These are phyloP conservation scores for Thelonectria blattea DNA, from an alignment of 2,329 filamentous ascomycete genomes.

Conservation along the genomic window DNA sequence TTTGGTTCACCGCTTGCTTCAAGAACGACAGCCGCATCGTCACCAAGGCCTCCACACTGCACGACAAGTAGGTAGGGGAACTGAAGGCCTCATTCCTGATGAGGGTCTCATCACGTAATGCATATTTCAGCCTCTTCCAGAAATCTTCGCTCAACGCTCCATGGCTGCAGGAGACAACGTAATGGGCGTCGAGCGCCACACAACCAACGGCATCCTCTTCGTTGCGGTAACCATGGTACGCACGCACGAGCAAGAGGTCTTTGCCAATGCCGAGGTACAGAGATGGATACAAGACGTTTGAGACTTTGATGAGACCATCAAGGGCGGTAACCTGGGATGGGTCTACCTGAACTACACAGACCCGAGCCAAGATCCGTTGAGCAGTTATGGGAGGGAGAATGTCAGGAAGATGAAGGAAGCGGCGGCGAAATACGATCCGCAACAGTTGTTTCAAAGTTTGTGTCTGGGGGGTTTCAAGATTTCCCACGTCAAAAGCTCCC, in stretches of 20 bases:
- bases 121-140: no score
- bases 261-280: neutral
- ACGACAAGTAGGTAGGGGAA: no score
- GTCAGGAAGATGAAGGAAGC: constrained; percentile 29
- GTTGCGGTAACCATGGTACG: constrained; percentile 19
- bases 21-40: no score
- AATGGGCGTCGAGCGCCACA: neutral
- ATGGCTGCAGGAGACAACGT: no score
- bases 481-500: constrained; percentile 25
- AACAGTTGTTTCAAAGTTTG: constrained; percentile 36
- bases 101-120: no score
- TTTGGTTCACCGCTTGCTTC: no score
- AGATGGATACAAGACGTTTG: constrained; percentile 16
- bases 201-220: constrained; percentile 12
- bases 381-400: constrained; percentile 33
- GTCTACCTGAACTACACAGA: constrained; percentile 32
- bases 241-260: constrained; percentile 8
- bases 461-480: constrained; percentile 32
- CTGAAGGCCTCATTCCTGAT: no score
- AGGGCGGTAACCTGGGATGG: constrained; percentile 26
- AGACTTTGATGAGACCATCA: constrained; percentile 22
- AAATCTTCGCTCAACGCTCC: no score
- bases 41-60: no score
- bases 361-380: constrained; percentile 27
- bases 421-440: constrained; percentile 34